A percentile compares a stretch with the other conserved stretches of the same genome.
These are phyloP conservation scores for Graphium sp. DNA, from an alignment of 2,329 filamentous ascomycete species.

Conservation along the genomic window DNA sequence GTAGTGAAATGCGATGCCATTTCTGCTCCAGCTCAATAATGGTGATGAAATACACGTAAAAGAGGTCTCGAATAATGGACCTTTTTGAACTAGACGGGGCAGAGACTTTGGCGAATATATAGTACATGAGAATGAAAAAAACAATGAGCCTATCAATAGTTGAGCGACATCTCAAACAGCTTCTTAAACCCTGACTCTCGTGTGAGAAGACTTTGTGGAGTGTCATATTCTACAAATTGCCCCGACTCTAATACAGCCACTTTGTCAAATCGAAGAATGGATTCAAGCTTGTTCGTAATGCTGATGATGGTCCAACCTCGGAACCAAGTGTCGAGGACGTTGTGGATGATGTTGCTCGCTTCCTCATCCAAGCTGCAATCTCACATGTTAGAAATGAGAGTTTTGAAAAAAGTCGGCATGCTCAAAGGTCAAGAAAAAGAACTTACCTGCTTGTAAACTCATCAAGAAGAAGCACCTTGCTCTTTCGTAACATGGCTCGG, in stretches of 20 bases:
- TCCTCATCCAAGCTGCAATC: slow-evolving; percentile 1
- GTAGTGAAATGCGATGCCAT: too few relatives aligned
- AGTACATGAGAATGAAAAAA: too few relatives aligned
- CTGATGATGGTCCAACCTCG: neutral
- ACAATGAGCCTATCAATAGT: too few relatives aligned
- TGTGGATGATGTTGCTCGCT: neutral
- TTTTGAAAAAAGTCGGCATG: too few relatives aligned
- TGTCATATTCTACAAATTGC: neutral
- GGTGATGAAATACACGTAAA: too few relatives aligned
- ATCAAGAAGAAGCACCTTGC: neutral
- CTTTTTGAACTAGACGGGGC: too few relatives aligned
- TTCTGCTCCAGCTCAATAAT: too few relatives aligned
- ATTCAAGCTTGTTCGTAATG: neutral
- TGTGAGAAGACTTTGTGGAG: neutral
- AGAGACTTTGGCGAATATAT: too few relatives aligned
- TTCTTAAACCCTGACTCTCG: neutral
- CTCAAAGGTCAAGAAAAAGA: neutral
- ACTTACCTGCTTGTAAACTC: slow-evolving; percentile 4
- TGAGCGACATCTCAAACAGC: neutral
- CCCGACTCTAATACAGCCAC: neutral
- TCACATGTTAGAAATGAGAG: neutral
- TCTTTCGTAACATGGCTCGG: slow-evolving; percentile 1
- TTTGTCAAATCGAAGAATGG: neutral
- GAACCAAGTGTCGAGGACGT: neutral
- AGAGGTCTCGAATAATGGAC: too few relatives aligned